Conservation (phyloP, 768 basidiomycete species). For the Mycena alexandri region DNA sequence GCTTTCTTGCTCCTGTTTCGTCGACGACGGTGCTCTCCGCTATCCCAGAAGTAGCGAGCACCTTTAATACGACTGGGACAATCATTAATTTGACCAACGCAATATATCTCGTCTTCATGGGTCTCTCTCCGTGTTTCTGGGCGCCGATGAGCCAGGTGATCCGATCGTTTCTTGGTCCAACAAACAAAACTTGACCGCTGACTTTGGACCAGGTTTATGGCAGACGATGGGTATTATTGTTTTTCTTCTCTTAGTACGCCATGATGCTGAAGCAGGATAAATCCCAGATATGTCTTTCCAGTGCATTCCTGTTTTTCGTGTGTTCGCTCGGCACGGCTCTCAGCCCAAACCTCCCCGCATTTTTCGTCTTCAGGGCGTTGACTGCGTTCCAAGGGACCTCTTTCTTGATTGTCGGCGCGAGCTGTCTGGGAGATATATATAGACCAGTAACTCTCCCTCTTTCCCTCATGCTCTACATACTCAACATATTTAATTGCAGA, state of each 20-base stretch:
- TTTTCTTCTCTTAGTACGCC: slow-evolving; percentile 1
- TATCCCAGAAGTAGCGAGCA: slow-evolving; percentile 36
- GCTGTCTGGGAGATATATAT: slow-evolving; percentile 37
- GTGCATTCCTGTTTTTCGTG: slow-evolving; percentile 32
- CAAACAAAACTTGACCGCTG: not conserved
- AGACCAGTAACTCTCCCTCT: slow-evolving; percentile 21
- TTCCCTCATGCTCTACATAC: not conserved
- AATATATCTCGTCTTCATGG: slow-evolving; percentile 37
- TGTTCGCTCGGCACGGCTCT: slow-evolving; percentile 38
- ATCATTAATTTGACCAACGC: slow-evolving; percentile 35
- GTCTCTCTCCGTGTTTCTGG: slow-evolving; percentile 36
- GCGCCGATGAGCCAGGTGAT: slow-evolving; percentile 36
- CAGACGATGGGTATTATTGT: slow-evolving; percentile 35
- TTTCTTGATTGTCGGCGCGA: slow-evolving; percentile 35
- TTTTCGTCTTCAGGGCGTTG: slow-evolving; percentile 36
- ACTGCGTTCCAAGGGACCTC: slow-evolving; percentile 38
- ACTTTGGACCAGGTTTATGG: slow-evolving; percentile 33
- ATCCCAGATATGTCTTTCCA: slow-evolving; percentile 37
- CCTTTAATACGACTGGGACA: slow-evolving; percentile 32
- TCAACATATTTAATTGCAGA: slow-evolving; percentile 10
- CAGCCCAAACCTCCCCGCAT: slow-evolving; percentile 36
- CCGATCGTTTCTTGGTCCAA: not conserved
- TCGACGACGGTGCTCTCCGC: slow-evolving; percentile 36
- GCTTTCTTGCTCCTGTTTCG: slow-evolving; percentile 34
- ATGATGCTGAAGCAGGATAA: slow-evolving; percentile 18